phyloP scores from a whole-genome alignment of 352 stramenopile genomes.

The Phytopythium kandeliae region DNA sequence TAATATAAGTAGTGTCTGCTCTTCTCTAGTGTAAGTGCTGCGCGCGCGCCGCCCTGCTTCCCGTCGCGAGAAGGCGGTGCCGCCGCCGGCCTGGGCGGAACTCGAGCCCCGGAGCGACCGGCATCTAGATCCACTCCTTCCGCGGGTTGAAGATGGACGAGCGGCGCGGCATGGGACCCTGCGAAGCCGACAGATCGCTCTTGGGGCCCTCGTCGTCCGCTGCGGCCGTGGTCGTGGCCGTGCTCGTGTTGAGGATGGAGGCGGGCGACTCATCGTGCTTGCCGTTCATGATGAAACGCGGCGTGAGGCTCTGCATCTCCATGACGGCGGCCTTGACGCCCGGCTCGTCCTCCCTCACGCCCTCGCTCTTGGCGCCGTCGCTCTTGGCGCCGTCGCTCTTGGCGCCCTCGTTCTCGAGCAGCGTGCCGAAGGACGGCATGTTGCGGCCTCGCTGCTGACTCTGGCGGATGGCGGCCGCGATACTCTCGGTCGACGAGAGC shows the following conservation, averaged over 20 bases:
- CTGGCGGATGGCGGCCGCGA: conserved; percentile 24
- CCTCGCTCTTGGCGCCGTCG: conserved; percentile 17
- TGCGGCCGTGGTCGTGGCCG: conserved; percentile 11
- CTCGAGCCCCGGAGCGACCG: background rate
- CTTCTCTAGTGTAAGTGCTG: conserved; percentile 18
- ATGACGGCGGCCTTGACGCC: conserved; percentile 15
- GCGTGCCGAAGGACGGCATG: conserved; percentile 27
- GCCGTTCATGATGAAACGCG: conserved; percentile 15
- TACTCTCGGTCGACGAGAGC: conserved; percentile 31
- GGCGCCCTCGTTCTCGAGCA: conserved; percentile 18
- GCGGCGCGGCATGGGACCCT: conserved; percentile 12
- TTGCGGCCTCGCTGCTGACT: conserved; percentile 15
- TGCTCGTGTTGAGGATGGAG: conserved; percentile 16
- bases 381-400: too few relatives aligned
- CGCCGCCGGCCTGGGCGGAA: background rate
- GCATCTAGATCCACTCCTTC: conserved; percentile 31
- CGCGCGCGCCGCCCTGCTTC: conserved; percentile 11
- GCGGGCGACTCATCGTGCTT: conserved; percentile 18
- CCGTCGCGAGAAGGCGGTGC: conserved; percentile 5
- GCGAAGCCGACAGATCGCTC: conserved; percentile 5
- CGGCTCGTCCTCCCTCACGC: conserved; percentile 13
- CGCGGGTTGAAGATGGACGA: conserved; percentile 39
- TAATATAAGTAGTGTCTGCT: conserved; percentile 9
- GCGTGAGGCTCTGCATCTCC: conserved; percentile 29
- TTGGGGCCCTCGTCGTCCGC: conserved; percentile 5